Percentiles rank a stretch among this genome's conserved stretches.
Conservation (phyloP, 2,329 filamentous ascomycete genomes). For the Penicillium capsulatum region DNA sequence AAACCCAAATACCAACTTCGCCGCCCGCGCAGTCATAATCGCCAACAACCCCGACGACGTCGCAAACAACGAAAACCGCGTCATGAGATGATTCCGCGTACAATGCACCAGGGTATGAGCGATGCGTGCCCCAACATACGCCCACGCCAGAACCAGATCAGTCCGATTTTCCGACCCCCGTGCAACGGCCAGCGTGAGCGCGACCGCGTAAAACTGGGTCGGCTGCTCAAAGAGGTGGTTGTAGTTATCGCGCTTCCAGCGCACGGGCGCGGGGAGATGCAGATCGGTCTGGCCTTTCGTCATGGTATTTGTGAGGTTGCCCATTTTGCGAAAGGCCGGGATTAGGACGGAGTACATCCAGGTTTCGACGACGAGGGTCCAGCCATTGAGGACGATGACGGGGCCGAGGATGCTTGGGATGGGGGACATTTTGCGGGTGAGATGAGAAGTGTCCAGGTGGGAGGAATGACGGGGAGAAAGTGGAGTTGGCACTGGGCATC, state of each 20-base stretch:
- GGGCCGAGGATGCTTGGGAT: conserved; percentile 26
- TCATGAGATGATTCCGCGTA: conserved; percentile 35
- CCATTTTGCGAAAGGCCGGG: conserved; percentile 30
- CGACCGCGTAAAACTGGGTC: conserved; percentile 44
- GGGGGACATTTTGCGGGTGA: no score
- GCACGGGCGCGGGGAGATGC: conserved; percentile 24
- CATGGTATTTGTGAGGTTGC: conserved; percentile 11
- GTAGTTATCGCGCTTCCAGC: conserved; percentile 44
- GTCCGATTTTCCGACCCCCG: conserved; percentile 12
- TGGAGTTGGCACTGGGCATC: no score
- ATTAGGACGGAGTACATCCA: conserved; percentile 43
- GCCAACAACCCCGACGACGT: conserved; percentile 29
- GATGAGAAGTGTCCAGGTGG: no score
- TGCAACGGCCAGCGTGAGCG: conserved; percentile 34
- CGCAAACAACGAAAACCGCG: conserved; percentile 35
- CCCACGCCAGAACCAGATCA: conserved; percentile 40
- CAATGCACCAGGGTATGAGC: conserved; percentile 42
- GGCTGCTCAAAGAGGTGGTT: conserved; percentile 46
- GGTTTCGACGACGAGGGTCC: conserved; percentile 42
- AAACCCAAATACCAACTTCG: not conserved
- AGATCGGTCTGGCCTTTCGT: conserved; percentile 25
- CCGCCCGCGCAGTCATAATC: conserved; percentile 25
- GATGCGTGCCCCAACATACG: conserved; percentile 40
- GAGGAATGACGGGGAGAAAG: not conserved
- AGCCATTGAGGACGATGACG: conserved; percentile 35